phyloP scores from a whole-genome alignment of 2,329 filamentous ascomycete genomes.

The Paecilomyces formosus region DNA sequence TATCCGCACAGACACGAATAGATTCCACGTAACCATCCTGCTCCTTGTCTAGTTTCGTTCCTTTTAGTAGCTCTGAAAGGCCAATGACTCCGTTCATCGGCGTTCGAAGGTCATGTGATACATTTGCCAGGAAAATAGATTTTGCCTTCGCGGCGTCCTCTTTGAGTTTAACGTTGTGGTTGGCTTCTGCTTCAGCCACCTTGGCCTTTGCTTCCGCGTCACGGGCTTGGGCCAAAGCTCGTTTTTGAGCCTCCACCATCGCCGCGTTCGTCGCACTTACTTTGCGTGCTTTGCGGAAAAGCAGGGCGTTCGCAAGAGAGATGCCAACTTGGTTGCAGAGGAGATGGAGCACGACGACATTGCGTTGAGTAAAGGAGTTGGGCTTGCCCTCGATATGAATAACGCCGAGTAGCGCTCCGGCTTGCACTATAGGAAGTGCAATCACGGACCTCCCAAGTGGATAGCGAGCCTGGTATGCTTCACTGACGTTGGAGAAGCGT shows the following conservation, averaged over 20 bases:
- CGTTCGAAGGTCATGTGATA: slow-evolving; percentile 78
- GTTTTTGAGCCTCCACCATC: slow-evolving; percentile 60
- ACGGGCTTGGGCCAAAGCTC: slow-evolving; percentile 53
- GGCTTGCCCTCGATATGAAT: slow-evolving; percentile 57
- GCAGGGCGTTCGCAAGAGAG: slow-evolving; percentile 56
- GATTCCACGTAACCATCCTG: slow-evolving; percentile 58
- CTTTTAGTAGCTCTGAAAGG: slow-evolving; percentile 55
- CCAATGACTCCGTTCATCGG: slow-evolving; percentile 93
- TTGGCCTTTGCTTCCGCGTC: slow-evolving; percentile 59
- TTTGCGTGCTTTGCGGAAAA: slow-evolving; percentile 55
- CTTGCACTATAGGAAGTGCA: slow-evolving; percentile 55
- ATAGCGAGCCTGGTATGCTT: slow-evolving; percentile 48
- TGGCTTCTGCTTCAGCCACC: slow-evolving; percentile 55
- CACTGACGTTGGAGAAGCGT: slow-evolving; percentile 54
- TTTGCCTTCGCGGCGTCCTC: slow-evolving; percentile 66
- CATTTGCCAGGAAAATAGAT: slow-evolving; percentile 95
- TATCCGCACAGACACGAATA: slow-evolving; percentile 61
- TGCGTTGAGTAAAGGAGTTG: slow-evolving; percentile 57
- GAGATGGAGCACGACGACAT: slow-evolving; percentile 44
- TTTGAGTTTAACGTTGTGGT: slow-evolving; percentile 58
- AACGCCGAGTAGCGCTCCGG: slow-evolving; percentile 51
- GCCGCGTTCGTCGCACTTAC: slow-evolving; percentile 55
- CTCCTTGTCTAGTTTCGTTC: slow-evolving; percentile 48
- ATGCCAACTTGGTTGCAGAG: slow-evolving; percentile 59
- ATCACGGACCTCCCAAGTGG: slow-evolving; percentile 55